Conservation (phyloP, 2,329 filamentous ascomycete genomes). For the Apiospora marii region DNA sequence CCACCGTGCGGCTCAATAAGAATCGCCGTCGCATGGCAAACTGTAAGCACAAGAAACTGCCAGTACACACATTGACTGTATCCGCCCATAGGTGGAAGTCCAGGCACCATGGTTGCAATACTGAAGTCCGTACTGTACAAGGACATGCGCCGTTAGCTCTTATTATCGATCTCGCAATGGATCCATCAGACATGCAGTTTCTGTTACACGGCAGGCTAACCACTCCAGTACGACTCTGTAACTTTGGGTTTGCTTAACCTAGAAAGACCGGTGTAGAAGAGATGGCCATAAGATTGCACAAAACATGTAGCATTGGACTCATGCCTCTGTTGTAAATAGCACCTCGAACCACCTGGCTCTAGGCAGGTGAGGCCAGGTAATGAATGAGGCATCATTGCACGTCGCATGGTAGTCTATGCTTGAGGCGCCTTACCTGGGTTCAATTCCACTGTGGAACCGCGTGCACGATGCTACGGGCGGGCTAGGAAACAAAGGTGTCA, state of each 20-base stretch:
- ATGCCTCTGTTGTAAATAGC: not conserved
- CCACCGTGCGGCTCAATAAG: not conserved
- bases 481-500: not conserved
- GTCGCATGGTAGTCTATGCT: not conserved
- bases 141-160: not conserved
- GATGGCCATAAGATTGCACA: not conserved
- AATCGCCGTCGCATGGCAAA: not conserved
- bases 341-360: not conserved
- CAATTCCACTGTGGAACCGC: not conserved
- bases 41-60: not conserved
- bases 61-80: not conserved
- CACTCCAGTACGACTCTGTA: not conserved
- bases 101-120: not conserved
- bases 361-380: not conserved
- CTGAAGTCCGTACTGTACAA: not conserved
- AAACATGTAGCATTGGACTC: not conserved
- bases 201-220: not conserved
- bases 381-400: not conserved
- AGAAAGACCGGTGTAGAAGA: constrained; percentile 3
- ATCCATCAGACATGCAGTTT: not conserved
- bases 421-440: not conserved
- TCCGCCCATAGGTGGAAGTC: too few relatives aligned
- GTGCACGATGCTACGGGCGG: not conserved
- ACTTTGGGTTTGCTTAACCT: not conserved
- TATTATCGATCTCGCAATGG: not conserved